Evolutionary conservation across 805 yeast species (phyloP), one percentile per base, ranked within the genome.

Genomic region (Tetrapisispora pingtungensis): DNA sequence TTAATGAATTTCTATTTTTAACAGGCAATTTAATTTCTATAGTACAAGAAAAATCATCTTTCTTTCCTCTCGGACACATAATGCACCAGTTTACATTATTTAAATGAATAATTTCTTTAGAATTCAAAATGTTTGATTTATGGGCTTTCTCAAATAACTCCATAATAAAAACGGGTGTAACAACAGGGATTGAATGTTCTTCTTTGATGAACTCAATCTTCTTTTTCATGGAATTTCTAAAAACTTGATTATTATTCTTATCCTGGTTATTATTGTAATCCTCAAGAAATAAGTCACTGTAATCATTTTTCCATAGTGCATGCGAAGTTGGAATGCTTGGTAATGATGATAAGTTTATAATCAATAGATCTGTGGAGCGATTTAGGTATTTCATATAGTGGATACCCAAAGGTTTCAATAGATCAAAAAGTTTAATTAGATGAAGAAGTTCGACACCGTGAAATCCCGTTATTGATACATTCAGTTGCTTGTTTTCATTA

Each of bases 391-490:
- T 56, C 4, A 55, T 44, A 32, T 55, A 56, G 12, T 44, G 48
- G 7, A 61, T 46, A 3, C 64, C 61, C 46, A 50, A 48, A 6
- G 57, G 58, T 22, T 81, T 79, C 20, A 83, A 53, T 26, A 72
- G 56, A 17, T 66, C 54, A 8, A 86, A 68, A 36, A 90, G 68
- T 55, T 83, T 82, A 8, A 74, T 77, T 12, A 83, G 57, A 62
- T 86, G 95, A 35, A 84, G 64, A 15, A 78, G 64, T 60, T 86
- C 94, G 24, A 84, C 78, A 0, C 94, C 95, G 18, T 78, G 72
- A 58, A 81, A 86, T 3, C 95, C 95, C 3, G 86, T 75, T 3
- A 82, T 69, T 48, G 82, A 71, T 4, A 82, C 42, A 64, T 49
- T 41, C 51, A 61, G 19, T 8, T 19, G 7, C 1, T 30, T 3